Base-by-base conservation (phyloP, 2,329 filamentous ascomycete genomes). In the Phyllosticta paracitricarpa region DNA sequence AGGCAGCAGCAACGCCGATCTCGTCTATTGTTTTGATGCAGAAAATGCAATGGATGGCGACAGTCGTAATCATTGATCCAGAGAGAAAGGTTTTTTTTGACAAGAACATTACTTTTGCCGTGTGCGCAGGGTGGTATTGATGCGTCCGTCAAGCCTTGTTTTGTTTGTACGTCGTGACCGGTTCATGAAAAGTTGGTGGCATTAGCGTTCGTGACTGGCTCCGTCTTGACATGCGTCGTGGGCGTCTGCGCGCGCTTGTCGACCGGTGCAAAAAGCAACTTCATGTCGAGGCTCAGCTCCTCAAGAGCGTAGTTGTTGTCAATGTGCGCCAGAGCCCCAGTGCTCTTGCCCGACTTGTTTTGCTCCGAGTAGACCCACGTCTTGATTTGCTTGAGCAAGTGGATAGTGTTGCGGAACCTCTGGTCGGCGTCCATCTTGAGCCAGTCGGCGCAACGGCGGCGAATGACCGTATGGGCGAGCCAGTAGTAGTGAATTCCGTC, bases 401-500 rank as follows among this genome's bases (percentile, higher is more conserved):
- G 77, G 63, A 88, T 84, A 28, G 87, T 79, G 65, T 84, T 82
- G 58, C 76, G 75, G 64, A 87, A 84, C 6, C 85, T 80, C 61
- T 79, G 72, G 65, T 89, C 84, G n/a, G 84, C 76, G 14, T 79
- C 73, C 67, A 82, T 74, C 53, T 81, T 77, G 26, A 62, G 60
- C 68, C 84, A 78, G 65, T 86, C 82, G 30, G 77, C 73, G 12
- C 77, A 69, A 26, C 79, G 76, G 19, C 60, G 52, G 14, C 56
- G 55, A 24, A 62, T 28, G 25, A 62, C 55, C 19, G 81, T 82
- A 63, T 83, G 82, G 17, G 85, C 87, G 52, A 90, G 78, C 80
- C 84, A 90, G 75, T 86, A 90, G 70, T 87, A 90, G 67, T 89
- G 86, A 14, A 89, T 82, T 1, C 82, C 87, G 66, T 90, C 87